These are phyloP conservation scores for Drosera capensis DNA, from an alignment of 148 eudicot genomes.

Conservation along the genomic window DNA sequence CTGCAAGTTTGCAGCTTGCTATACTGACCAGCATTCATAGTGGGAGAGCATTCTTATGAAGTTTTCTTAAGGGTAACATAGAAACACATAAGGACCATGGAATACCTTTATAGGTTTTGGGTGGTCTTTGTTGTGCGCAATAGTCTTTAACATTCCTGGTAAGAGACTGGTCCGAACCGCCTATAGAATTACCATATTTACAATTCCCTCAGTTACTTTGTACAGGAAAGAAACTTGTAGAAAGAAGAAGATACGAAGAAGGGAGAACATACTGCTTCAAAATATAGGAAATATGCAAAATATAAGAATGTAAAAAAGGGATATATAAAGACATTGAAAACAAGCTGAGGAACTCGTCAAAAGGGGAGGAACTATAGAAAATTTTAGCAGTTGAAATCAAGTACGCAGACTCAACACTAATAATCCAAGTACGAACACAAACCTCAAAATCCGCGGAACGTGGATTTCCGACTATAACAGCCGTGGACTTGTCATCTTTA, in stretches of 20 bases:
- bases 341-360: too few species aligned
- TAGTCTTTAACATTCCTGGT: slow-evolving; percentile 81
- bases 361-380: too few species aligned
- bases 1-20: too few species aligned
- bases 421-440: slow-evolving; percentile 8
- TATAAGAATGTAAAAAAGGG: too few species aligned
- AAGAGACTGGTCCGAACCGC: slow-evolving; percentile 73
- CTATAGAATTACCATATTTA: slow-evolving; percentile 21
- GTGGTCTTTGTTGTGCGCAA: slow-evolving; percentile 85
- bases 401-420: neutral
- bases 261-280: too few species aligned
- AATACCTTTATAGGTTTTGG: slow-evolving; percentile 91
- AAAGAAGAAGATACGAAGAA: too few species aligned
- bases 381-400: neutral
- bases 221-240: neutral
- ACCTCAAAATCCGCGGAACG: slow-evolving; percentile 98
- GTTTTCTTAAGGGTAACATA: too few species aligned
- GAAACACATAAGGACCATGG: neutral
- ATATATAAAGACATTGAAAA: too few species aligned
- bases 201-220: neutral
- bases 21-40: too few species aligned
- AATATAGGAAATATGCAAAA: too few species aligned
- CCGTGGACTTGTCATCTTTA: slow-evolving; percentile 57
- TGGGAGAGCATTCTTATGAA: too few species aligned
- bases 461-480: slow-evolving; percentile 75